These are phyloP conservation scores for Corylus americana DNA, from an alignment of 306 rosid species.

Conservation along the genomic window DNA sequence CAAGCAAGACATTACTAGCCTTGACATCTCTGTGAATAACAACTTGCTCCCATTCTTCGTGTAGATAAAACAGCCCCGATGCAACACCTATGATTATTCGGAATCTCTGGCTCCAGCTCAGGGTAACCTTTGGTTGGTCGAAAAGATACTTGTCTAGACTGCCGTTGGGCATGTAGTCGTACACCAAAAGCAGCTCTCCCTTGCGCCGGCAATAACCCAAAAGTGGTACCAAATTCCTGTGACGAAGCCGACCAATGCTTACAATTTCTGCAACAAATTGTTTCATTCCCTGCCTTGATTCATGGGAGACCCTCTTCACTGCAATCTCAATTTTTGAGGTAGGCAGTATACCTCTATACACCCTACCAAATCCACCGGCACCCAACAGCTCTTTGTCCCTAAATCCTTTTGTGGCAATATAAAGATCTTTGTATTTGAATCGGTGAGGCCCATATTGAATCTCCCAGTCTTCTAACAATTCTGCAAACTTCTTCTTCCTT, in stretches of 20 bases:
- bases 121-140: constrained; percentile 3
- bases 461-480: constrained; percentile 44
- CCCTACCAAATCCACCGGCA: constrained; percentile 36
- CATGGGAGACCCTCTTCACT: constrained; percentile 37
- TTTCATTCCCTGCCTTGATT: constrained; percentile 41
- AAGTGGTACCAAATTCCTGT: constrained; percentile 31
- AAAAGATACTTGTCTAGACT: constrained; percentile 41
- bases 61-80: constrained; percentile 33
- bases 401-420: constrained; percentile 43
- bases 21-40: constrained; percentile 47
- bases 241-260: constrained; percentile 35
- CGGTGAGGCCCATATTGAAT: constrained; percentile 39
- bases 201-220: constrained; percentile 40
- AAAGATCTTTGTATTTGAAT: constrained; percentile 38
- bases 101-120: constrained; percentile 37
- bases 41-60: constrained; percentile 36
- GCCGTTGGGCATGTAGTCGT: constrained; percentile 41
- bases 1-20: constrained; percentile 37
- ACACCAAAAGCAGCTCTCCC: constrained; percentile 32
- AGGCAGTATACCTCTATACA: constrained; percentile 30
- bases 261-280: constrained; percentile 40
- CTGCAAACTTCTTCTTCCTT: constrained; percentile 33
- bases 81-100: constrained; percentile 36
- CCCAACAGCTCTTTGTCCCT: constrained; percentile 35
- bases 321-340: constrained; percentile 32